Percentiles rank a stretch among this genome's conserved stretches.
Evolutionary conservation across 805 yeast genomes (phyloP).

Genomic region (Ogataea zsoltii): DNA sequence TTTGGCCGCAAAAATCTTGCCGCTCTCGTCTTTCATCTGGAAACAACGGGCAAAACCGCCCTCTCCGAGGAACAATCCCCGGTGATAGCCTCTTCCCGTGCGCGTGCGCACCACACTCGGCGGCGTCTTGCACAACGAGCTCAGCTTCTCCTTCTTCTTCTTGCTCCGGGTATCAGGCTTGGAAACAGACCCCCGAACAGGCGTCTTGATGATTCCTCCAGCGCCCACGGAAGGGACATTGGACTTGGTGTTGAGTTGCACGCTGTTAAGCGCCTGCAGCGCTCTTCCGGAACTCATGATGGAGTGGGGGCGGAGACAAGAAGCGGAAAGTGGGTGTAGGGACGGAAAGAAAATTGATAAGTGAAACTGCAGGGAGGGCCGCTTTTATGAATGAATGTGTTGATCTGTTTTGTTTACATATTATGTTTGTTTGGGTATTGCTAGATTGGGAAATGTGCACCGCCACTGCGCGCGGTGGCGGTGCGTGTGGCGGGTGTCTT

Average conservation of each 20-base stretch:
- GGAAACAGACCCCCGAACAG: constrained; percentile 39
- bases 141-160: constrained; percentile 85
- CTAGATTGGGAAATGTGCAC: constrained; percentile 13
- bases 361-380: too few species aligned
- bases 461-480: constrained; percentile 6
- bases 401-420: constrained; percentile 18
- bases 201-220: constrained; percentile 36
- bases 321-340: constrained; percentile 6
- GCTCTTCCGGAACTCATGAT: constrained; percentile 40
- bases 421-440: constrained; percentile 14
- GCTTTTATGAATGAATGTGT: constrained; percentile 4
- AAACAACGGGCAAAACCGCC: constrained; percentile 99
- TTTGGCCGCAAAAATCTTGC: constrained; percentile 90
- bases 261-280: constrained; percentile 54
- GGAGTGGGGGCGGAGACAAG: background rate
- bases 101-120: constrained; percentile 90
- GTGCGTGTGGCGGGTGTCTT: too few species aligned
- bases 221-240: constrained; percentile 20
- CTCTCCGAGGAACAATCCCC: constrained; percentile 92
- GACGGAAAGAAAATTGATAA: constrained; percentile 3
- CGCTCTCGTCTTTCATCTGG: constrained; percentile 89
- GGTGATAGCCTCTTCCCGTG: constrained; percentile 82
- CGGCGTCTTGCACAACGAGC: constrained; percentile 93
- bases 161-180: constrained; percentile 38
- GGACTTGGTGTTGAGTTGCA: constrained; percentile 50